A percentile compares a stretch with the other conserved stretches of the same genome.
Evolutionary conservation across 345 rosid genomes (phyloP).

Genomic region (Euphorbia peplus): DNA sequence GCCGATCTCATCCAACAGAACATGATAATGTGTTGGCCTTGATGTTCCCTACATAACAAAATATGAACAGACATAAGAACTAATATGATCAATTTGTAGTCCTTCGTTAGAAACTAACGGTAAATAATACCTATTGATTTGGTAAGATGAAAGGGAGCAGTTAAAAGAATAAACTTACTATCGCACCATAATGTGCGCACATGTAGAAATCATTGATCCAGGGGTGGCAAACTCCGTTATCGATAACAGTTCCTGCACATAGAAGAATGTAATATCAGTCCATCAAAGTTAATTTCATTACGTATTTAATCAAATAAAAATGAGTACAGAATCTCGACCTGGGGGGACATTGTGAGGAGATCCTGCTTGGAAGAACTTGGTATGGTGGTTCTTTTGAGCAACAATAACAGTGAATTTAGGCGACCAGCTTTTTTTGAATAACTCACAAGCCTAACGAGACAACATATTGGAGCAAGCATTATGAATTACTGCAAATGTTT

Average conservation of each 20-base stretch:
- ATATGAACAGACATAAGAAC: not conserved
- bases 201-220: constrained; percentile 28
- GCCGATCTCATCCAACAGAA: constrained; percentile 27
- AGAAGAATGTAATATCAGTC: not conserved
- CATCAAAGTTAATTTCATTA: not conserved
- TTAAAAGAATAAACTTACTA: constrained; percentile 13
- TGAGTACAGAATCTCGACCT: not conserved
- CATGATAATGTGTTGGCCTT: constrained; percentile 32
- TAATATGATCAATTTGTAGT: not conserved
- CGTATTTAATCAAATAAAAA: not conserved
- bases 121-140: not conserved
- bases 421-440: constrained; percentile 20
- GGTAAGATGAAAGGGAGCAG: not conserved
- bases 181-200: constrained; percentile 25
- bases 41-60: constrained; percentile 19
- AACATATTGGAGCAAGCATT: not conserved
- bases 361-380: constrained; percentile 23
- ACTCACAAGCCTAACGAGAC: constrained; percentile 18
- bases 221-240: constrained; percentile 26
- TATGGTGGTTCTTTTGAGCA: constrained; percentile 24
- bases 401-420: constrained; percentile 27
- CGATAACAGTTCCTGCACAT: constrained; percentile 23
- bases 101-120: no score
- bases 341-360: constrained; percentile 24
- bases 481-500: not conserved